Evolutionary conservation across 1,284 basidiomycete genomes (phyloP), one percentile per base, ranked within the genome.

Genomic region (Irpex sp.): DNA sequence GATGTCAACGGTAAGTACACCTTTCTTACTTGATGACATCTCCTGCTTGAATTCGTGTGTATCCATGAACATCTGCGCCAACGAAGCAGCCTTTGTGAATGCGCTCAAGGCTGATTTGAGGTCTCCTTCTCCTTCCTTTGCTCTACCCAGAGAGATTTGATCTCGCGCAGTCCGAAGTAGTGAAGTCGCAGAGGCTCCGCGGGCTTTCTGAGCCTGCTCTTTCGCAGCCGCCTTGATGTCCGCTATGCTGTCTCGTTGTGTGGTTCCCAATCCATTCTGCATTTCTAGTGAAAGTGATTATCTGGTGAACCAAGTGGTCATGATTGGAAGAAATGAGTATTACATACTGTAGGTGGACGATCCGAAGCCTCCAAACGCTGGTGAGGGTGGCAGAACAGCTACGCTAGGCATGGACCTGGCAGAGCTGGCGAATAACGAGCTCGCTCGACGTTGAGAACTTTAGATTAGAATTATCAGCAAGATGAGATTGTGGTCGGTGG

Each of bases 161-260:
- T 73, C 77, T 51, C 83, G 79, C 11, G 89, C 89, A n/a, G 77
- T 73, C 68, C 77, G 81, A 74, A 92, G 82, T 67, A 91, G 79
- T 6, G 81, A 75, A 37, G 82, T 70, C 11, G 86, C 76, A 4
- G 88, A 83, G 54, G 80, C 80, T 15, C 86, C 84, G 63, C 83
- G 81, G 63, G 81, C 53, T 62, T 77, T 82, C 58, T 79, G 77
- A 13, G 85, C 85, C 54, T 79, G 76, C 60, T 84, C 84, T 70
- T 81, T 86, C 8, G 84, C 87, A 69, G 78, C 83, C 59, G 80
- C 78, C 72, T 89, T 90, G 71, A 92, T 86, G 63, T 88, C 87
- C 46, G 80, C 75, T 59, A 87, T 80, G n/a, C 82, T 80, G 35
- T 72, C 71, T 53, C 71, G 71, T 49, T 68, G 59, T 33, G 71